Conservation (phyloP, 2,329 filamentous ascomycete genomes). For the Orbilia javanica region DNA sequence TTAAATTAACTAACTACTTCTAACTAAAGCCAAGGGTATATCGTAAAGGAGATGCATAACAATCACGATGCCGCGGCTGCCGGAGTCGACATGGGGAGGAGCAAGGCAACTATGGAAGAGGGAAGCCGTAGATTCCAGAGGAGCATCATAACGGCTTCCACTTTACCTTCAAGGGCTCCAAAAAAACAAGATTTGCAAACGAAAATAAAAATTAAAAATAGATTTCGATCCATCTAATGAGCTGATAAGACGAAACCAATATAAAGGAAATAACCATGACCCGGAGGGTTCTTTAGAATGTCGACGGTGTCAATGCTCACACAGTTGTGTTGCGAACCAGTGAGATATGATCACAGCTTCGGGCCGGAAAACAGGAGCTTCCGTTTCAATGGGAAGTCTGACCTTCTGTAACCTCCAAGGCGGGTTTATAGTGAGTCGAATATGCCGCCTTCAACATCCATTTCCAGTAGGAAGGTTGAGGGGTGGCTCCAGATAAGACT, state of each 20-base stretch:
- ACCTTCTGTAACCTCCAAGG: background rate
- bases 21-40: background rate
- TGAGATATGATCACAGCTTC: background rate
- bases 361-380: background rate
- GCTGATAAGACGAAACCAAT: background rate
- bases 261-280: background rate
- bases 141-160: background rate
- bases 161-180: background rate
- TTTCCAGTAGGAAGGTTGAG: background rate
- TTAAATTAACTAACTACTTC: background rate
- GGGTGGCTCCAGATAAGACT: background rate
- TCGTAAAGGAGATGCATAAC: background rate
- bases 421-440: too few relatives aligned
- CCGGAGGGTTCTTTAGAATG: too few relatives aligned
- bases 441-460: background rate
- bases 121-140: background rate
- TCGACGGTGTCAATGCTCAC: background rate
- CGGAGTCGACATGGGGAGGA: background rate
- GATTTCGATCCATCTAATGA: background rate
- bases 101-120: background rate
- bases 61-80: background rate
- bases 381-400: background rate
- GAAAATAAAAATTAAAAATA: background rate
- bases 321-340: constrained; percentile 9
- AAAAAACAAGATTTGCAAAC: background rate